phyloP scores from a whole-genome alignment of 2,329 filamentous ascomycete genomes.

The Fusarium pseudoanthophilum region DNA sequence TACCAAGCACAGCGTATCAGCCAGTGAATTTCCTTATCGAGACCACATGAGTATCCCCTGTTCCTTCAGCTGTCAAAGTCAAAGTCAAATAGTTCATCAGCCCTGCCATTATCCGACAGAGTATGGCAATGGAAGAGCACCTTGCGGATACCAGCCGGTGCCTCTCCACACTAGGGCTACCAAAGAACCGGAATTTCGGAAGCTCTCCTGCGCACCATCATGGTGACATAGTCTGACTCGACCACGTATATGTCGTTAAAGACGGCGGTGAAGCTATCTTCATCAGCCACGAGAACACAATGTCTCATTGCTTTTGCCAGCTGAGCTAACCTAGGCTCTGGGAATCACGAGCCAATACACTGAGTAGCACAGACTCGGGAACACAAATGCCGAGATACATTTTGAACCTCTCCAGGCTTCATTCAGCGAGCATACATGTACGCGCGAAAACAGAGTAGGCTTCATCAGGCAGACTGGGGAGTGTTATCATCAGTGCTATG shows the following conservation, averaged over 20 bases:
- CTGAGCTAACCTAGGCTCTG: background rate
- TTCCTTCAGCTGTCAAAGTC: constrained; percentile 15
- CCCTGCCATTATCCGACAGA: constrained; percentile 7
- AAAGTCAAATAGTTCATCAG: background rate
- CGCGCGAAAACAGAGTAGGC: background rate
- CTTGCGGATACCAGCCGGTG: background rate
- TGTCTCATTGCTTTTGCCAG: background rate
- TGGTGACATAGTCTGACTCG: constrained; percentile 1
- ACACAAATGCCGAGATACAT: background rate
- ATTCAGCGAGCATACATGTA: background rate
- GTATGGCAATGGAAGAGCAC: background rate
- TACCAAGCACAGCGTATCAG: background rate
- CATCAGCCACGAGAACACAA: background rate
- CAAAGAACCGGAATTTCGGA: background rate
- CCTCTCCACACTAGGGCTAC: background rate
- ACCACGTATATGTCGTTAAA: background rate
- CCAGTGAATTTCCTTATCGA: constrained; percentile 16
- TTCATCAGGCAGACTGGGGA: background rate
- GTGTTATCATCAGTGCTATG: background rate
- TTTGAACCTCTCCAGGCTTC: background rate
- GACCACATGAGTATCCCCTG: constrained; percentile 24
- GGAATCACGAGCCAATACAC: background rate
- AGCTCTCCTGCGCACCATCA: background rate
- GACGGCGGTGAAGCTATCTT: background rate
- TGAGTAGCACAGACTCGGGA: background rate